Evolutionary conservation across 305 asterid genomes (phyloP).

Genomic region (Rubia occidens): DNA sequence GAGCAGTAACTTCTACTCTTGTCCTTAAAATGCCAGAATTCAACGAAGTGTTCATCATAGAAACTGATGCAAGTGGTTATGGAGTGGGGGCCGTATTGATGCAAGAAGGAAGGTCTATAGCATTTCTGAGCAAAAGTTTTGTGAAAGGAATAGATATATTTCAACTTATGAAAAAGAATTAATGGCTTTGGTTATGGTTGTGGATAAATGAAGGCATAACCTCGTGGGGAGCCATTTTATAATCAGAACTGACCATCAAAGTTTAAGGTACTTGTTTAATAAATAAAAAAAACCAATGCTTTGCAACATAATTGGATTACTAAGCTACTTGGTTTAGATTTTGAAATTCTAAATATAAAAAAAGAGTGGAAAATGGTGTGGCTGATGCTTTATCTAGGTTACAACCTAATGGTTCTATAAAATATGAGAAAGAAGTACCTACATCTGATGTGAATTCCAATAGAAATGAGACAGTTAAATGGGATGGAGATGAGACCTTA

Average conservation of each 20-base stretch:
- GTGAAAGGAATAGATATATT: background rate
- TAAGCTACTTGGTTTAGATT: too few relatives aligned
- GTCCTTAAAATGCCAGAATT: background rate
- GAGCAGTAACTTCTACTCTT: background rate
- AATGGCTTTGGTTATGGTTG: background rate
- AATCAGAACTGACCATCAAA: too few relatives aligned
- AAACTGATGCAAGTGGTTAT: background rate
- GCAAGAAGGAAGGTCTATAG: background rate
- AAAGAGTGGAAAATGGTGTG: background rate
- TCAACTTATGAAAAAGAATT: background rate
- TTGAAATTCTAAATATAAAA: background rate
- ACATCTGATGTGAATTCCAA: too few relatives aligned
- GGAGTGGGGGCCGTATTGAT: background rate
- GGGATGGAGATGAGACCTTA: too few relatives aligned
- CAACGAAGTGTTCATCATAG: background rate
- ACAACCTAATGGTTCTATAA: too few relatives aligned
- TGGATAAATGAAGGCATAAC: too few relatives aligned
- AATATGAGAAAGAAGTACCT: too few relatives aligned
- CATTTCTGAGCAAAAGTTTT: background rate
- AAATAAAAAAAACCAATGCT: background rate
- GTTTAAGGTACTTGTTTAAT: background rate
- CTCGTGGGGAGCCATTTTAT: too few relatives aligned
- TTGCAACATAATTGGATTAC: too few relatives aligned
- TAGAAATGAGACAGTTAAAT: too few relatives aligned
- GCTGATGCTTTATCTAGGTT: background rate